Percentiles rank a stretch among this genome's conserved stretches.
phyloP scores from a whole-genome alignment of 2,329 filamentous ascomycete genomes.

The Teratosphaeria gauchensis region DNA sequence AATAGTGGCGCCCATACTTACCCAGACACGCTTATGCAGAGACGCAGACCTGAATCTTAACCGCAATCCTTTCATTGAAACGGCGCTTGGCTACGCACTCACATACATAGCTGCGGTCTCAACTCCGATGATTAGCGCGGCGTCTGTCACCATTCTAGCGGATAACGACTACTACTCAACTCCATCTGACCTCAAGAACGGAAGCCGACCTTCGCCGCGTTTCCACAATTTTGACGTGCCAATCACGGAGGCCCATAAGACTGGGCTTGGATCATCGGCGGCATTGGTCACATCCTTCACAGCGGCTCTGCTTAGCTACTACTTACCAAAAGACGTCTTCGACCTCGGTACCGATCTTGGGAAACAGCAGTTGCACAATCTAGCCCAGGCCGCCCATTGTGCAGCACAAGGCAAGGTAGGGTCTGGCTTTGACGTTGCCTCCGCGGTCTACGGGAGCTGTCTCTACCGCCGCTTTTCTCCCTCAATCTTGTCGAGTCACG shows the following conservation, averaged over 20 bases:
- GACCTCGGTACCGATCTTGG: conserved; percentile 47
- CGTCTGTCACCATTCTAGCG: conserved; percentile 76
- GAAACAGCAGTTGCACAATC: conserved; percentile 67
- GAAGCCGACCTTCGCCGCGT: conserved; percentile 29
- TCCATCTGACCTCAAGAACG: conserved; percentile 31
- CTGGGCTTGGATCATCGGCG: conserved; percentile 86
- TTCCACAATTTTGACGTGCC: conserved; percentile 73
- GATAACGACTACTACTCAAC: conserved; percentile 96
- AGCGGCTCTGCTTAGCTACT: conserved; percentile 65
- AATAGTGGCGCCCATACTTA: conserved; percentile 1
- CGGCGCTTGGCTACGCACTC: conserved; percentile 75
- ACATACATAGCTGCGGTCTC: conserved; percentile 59
- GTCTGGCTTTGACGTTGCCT: conserved; percentile 89
- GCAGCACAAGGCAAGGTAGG: conserved; percentile 95
- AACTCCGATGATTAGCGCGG: conserved; percentile 50
- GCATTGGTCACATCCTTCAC: conserved; percentile 85
- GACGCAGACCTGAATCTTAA: conserved; percentile 35
- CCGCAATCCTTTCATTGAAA: conserved; percentile 83
- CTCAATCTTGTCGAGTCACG: conserved; percentile 55
- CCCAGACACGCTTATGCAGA: conserved; percentile 11
- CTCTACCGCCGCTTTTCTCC: conserved; percentile 90
- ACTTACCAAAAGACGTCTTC: conserved; percentile 50
- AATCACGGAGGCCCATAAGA: conserved; percentile 78
- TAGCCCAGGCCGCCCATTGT: conserved; percentile 88
- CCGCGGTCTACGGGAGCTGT: conserved; percentile 85